Base-by-base conservation (phyloP, 306 rosid genomes). In the Vigna unguiculata region DNA sequence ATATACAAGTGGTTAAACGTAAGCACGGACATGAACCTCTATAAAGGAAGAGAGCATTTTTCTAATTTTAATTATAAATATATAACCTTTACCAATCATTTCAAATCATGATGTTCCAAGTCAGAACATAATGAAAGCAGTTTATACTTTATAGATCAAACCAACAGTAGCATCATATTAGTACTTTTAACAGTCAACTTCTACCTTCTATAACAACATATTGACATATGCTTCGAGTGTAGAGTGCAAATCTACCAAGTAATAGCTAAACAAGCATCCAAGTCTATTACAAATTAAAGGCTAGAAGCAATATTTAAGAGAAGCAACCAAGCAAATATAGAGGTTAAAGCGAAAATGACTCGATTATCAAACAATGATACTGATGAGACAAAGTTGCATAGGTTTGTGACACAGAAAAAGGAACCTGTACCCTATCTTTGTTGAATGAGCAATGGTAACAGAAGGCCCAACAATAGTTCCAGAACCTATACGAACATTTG, bases 381-480 rank as follows among this genome's bases (percentile, higher is more conserved):
- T 20, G 60, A 64, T 3, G 46, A 15, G 12, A 9, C 4, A 49
- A 47, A 73, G 47, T 54, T 45, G 49, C 40, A 81, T 58, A 43
- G 7, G 2, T 34, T 58, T 57, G 36, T 9, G 30, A 43, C n/a
- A 12, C 45, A 9, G 21, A 20, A 46, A 69, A 46, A 59, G 28
- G 6, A 38, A 72, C 77, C 21, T 62, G 51, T 81, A 94, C 96
- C 96, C 93, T 41, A 91, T 89, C 71, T 63, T 83, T 13, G 97
- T 74, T 15, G 91, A 92, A 80, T 88, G 88, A 22, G 93, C 87
- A 63, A 95, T 71, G 1, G 74, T 32, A 68, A 94, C 97, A 72
- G 83, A 86, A 83, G 90, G 92, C 22, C 97, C 98, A 83, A 95
- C 61, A 69, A 92, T 84, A 59, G 96, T 81, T 67, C 97, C 98